phyloP scores from a whole-genome alignment of 345 rosid species.

The Brassica rapa region DNA sequence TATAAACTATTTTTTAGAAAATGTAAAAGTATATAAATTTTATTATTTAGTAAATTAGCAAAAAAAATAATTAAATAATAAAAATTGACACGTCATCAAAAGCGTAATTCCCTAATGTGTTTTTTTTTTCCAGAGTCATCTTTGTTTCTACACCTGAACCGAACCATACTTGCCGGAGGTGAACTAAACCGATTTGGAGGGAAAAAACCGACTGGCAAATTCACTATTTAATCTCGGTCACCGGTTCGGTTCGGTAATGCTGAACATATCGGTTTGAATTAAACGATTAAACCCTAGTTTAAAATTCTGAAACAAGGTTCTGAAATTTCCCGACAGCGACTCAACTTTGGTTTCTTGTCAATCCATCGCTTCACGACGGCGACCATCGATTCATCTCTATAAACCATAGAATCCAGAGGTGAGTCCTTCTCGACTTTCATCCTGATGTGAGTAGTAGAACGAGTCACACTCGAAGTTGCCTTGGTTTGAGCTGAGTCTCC shows the following conservation, averaged over 20 bases:
- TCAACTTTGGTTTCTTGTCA: not conserved
- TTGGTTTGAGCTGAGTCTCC: not conserved
- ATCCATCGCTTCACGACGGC: not conserved
- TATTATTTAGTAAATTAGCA: no score
- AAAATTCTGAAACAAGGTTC: not conserved
- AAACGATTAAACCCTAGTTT: not conserved
- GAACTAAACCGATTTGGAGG: not conserved
- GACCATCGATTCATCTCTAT: not conserved
- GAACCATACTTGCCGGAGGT: not conserved
- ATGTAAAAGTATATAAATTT: no score
- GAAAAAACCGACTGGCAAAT: not conserved
- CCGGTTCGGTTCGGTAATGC: not conserved
- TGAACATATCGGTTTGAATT: not conserved
- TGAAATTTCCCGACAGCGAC: not conserved
- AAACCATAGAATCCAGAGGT: not conserved
- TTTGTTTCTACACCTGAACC: not conserved
- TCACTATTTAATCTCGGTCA: not conserved
- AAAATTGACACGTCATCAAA: not conserved
- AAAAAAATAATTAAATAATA: no score
- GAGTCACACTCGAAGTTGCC: not conserved
- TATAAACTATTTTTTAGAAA: no score
- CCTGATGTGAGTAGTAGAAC: not conserved
- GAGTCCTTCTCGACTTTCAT: not conserved
- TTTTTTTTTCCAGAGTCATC: not conserved
- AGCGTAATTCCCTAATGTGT: not conserved